Evolutionary conservation across 2,329 filamentous ascomycete genomes (phyloP), one percentile per base, ranked within the genome.

Genomic region (Arthroderma sp.): DNA sequence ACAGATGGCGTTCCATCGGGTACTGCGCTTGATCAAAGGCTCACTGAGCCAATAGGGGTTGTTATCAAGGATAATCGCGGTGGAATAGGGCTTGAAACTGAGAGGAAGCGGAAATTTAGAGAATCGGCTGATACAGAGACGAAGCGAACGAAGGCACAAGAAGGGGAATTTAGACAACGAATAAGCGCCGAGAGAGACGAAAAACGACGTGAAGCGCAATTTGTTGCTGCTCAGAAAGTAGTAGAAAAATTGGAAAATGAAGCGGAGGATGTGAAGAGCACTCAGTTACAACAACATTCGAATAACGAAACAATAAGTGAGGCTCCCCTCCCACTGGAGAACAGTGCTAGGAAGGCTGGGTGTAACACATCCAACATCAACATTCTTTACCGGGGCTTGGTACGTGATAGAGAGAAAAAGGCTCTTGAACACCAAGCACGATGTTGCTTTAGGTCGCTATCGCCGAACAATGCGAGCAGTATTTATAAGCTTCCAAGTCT

Each of bases 41-140:
- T 73, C 34, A 70, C 76, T 2, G 85, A 93, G 60, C 91, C 91
- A 0, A 77, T 98, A 47, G 71, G 76, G 31, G 70, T 94, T 40
- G 72, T 73, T 47, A 66, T 93, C 57, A 93, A 91, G 61, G 83
- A 87, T 43, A 83, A 83, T 55, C 74, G 83, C 2, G 81, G 78
- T 10, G 91, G 89, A 1, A 86, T 96, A 52, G 89, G 91, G 0
- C 66, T 89, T 54, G 86, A 91, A 51, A 78, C 74, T 4, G 86
- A 91, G 61, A 81, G 81, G 66, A 94, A 94, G 69, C 73, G 86
- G 51, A 88, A 83, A 58, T 65, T 75, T 22, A 66, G 75, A 37
- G 82, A 86, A 61, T 75, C 77, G 44, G 74, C 73, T 4, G 76
- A 74, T 51, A 61, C 64, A 31, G 58, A 70, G 34, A 65, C 69